These are phyloP conservation scores for Cryptosporidium meleagridis DNA, from an alignment of 169 alveolate species.

Conservation along the genomic window DNA sequence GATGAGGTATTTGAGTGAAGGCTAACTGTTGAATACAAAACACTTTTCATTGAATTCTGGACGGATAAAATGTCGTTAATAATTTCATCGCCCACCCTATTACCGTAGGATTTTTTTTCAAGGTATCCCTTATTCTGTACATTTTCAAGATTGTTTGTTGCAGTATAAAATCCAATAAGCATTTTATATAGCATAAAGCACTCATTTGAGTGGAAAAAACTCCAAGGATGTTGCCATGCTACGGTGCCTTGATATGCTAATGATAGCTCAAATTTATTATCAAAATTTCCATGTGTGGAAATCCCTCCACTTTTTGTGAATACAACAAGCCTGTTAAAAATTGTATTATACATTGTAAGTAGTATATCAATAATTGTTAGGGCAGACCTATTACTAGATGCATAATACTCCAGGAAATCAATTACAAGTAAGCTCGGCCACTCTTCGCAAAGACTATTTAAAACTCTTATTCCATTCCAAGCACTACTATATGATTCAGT, in stretches of 20 bases:
- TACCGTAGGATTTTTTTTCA: neutral
- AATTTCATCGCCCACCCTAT: constrained; percentile 34
- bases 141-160: constrained; percentile 22
- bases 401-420: constrained; percentile 65
- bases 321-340: constrained; percentile 50
- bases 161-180: constrained; percentile 70
- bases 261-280: constrained; percentile 65
- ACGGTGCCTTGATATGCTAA: constrained; percentile 71
- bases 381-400: constrained; percentile 43
- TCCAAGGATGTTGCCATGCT: constrained; percentile 74
- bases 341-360: constrained; percentile 59
- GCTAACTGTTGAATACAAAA: neutral
- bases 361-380: constrained; percentile 49
- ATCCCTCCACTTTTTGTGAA: constrained; percentile 65
- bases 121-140: neutral
- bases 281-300: constrained; percentile 62
- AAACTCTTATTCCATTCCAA: constrained; percentile 74
- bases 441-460: constrained; percentile 56
- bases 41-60: constrained; percentile 30
- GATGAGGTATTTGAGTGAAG: constrained; percentile 25
- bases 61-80: constrained; percentile 38
- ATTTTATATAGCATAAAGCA: constrained; percentile 55
- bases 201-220: constrained; percentile 68
- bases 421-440: constrained; percentile 73
- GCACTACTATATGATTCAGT: constrained; percentile 61